phyloP scores from a whole-genome alignment of 2,329 filamentous ascomycete species.

The Magnaporthiopsis rhizophila region DNA sequence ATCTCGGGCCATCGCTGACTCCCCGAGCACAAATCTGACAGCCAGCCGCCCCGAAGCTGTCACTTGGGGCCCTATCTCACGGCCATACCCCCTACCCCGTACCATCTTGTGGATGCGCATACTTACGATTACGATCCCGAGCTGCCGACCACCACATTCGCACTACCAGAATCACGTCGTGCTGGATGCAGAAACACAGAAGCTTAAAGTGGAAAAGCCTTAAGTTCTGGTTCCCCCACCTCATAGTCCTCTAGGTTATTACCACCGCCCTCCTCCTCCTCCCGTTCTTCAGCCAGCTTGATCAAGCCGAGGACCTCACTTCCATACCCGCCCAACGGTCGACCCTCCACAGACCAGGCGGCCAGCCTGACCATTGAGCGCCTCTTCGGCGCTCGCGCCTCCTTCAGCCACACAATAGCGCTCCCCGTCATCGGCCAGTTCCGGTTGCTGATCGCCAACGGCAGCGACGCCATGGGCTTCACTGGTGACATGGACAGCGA shows the following conservation, averaged over 20 bases:
- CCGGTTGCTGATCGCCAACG: constrained; percentile 28
- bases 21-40: neutral
- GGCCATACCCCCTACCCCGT: neutral
- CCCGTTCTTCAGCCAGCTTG: neutral
- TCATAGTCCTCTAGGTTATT: neutral
- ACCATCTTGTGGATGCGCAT: neutral
- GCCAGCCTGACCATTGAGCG: constrained; percentile 28
- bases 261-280: constrained; percentile 3
- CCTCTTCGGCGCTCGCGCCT: constrained; percentile 29
- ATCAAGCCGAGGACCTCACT: constrained; percentile 1
- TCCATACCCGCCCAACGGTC: constrained; percentile 5
- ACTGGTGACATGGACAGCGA: constrained; percentile 36
- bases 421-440: constrained; percentile 40
- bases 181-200: neutral
- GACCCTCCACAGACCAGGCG: constrained; percentile 23
- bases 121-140: neutral
- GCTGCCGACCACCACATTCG: too few species aligned
- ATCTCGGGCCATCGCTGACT: neutral
- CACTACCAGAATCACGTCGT: neutral
- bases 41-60: neutral
- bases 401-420: constrained; percentile 34
- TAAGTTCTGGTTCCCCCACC: neutral
- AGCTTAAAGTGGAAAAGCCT: neutral
- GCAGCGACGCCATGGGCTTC: constrained; percentile 35
- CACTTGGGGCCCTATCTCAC: neutral